These are phyloP conservation scores for Flaveria sonorensis DNA, from an alignment of 129 eudicot genomes.

Conservation along the genomic window DNA sequence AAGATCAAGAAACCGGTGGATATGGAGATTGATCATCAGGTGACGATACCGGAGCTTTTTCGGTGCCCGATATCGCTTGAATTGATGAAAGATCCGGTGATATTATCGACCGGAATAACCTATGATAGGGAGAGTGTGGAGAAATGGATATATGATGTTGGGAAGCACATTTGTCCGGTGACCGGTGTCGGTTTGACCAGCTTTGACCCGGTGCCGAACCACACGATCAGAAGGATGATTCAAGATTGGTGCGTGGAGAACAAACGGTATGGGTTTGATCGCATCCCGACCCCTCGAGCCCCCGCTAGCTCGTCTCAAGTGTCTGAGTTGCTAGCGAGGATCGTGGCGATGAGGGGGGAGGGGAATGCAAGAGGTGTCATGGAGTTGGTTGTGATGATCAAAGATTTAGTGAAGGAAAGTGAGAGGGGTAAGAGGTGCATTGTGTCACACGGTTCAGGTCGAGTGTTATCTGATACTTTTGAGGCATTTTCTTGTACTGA, in stretches of 20 bases:
- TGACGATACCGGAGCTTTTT: constrained; percentile 48
- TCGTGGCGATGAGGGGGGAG: constrained; percentile 24
- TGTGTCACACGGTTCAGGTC: constrained; percentile 36
- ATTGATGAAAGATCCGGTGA: constrained; percentile 73
- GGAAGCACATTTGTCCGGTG: constrained; percentile 57
- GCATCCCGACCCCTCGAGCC: constrained; percentile 61
- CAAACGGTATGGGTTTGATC: constrained; percentile 49
- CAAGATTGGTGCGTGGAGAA: constrained; percentile 71
- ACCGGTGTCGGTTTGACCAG: constrained; percentile 35
- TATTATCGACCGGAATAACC: constrained; percentile 58
- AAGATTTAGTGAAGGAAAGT: constrained; percentile 42
- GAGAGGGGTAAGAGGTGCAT: constrained; percentile 50
- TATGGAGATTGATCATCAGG: constrained; percentile 27
- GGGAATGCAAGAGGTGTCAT: constrained; percentile 37
- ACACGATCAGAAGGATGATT: constrained; percentile 54
- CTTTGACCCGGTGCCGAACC: constrained; percentile 58
- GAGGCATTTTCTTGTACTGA: constrained; percentile 40
- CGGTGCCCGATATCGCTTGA: constrained; percentile 64
- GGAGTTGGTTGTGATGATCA: constrained; percentile 48
- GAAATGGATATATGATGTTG: constrained; percentile 56
- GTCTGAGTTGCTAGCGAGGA: constrained; percentile 35
- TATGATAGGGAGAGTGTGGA: constrained; percentile 57
- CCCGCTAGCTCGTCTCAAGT: constrained; percentile 46
- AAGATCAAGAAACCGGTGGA: constrained; percentile 38
- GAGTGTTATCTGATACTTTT: constrained; percentile 39